A percentile compares a stretch with the other conserved stretches of the same genome.
These are phyloP conservation scores for Penicillium sp. DNA, from an alignment of 2,329 filamentous ascomycete genomes.

Conservation along the genomic window DNA sequence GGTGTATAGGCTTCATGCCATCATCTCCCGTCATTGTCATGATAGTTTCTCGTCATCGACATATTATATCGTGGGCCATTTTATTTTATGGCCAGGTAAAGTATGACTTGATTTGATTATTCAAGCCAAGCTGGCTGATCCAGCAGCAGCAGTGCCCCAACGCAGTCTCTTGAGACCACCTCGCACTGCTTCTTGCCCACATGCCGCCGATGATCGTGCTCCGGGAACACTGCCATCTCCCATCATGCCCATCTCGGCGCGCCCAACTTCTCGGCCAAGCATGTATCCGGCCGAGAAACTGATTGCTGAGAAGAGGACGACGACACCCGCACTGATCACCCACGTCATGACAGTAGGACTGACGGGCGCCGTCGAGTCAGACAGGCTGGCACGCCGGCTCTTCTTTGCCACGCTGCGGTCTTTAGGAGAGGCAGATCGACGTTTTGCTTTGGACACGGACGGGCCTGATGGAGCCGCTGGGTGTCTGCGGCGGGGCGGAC, in stretches of 20 bases:
- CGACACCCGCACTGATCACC: conserved; percentile 69
- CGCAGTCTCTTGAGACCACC: conserved; percentile 52
- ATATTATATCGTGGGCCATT: conserved; percentile 17
- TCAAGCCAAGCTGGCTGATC: conserved; percentile 47
- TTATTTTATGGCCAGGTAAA: conserved; percentile 11
- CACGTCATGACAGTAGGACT: conserved; percentile 69
- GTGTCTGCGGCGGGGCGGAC: conserved; percentile 33
- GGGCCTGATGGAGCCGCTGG: conserved; percentile 22
- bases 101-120: background rate
- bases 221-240: conserved; percentile 36
- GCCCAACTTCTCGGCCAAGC: conserved; percentile 64
- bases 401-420: conserved; percentile 46
- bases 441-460: conserved; percentile 36
- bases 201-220: conserved; percentile 45
- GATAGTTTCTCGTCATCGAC: conserved; percentile 13
- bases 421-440: conserved; percentile 46
- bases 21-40: background rate
- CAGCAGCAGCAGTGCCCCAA: conserved; percentile 48
- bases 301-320: conserved; percentile 67
- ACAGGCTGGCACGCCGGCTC: conserved; percentile 39
- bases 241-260: conserved; percentile 54
- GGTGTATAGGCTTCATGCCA: conserved; percentile 1
- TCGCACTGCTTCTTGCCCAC: conserved; percentile 54
- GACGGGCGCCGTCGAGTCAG: conserved; percentile 46
- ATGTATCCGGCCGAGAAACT: conserved; percentile 70